Evolutionary conservation across 2,329 filamentous ascomycete species (phyloP).

Genomic region (Westerdykella aurantiaca): DNA sequence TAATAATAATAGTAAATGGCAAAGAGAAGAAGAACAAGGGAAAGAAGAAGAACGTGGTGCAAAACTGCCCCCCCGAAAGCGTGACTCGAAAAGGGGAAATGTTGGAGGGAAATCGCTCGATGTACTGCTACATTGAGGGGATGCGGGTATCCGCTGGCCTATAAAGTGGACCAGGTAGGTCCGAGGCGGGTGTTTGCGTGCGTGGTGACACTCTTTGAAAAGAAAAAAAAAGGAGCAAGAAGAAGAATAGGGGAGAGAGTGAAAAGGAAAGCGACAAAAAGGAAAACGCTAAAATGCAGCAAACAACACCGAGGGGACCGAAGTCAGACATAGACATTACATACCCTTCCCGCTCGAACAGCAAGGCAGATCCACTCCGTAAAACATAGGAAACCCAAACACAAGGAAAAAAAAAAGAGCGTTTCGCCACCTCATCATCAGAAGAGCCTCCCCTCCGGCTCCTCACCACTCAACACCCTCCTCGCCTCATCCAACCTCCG

Average conservation of each 20-base stretch:
- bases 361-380: constrained; percentile 1
- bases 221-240: constrained; percentile 3
- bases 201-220: neutral
- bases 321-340: constrained; percentile 26
- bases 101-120: too few relatives aligned
- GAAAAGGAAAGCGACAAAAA: constrained; percentile 3
- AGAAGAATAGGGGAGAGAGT: neutral
- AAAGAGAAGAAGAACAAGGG: too few relatives aligned
- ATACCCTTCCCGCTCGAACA: constrained; percentile 1
- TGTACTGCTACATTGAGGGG: too few relatives aligned
- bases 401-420: constrained; percentile 1
- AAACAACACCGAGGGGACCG: constrained; percentile 2
- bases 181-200: too few relatives aligned
- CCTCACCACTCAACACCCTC: constrained; percentile 63
- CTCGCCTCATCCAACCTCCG: constrained; percentile 70
- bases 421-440: neutral
- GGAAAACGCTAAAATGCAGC: constrained; percentile 21
- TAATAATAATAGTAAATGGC: too few relatives aligned
- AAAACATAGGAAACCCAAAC: constrained; percentile 1
- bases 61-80: too few relatives aligned
- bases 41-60: too few relatives aligned
- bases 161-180: too few relatives aligned
- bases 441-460: constrained; percentile 6
- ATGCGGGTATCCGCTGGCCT: too few relatives aligned
- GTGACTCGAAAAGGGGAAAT: too few relatives aligned